Evolutionary conservation across 2,329 filamentous ascomycete species (phyloP).

Genomic region (Pseudocercospora ulei): DNA sequence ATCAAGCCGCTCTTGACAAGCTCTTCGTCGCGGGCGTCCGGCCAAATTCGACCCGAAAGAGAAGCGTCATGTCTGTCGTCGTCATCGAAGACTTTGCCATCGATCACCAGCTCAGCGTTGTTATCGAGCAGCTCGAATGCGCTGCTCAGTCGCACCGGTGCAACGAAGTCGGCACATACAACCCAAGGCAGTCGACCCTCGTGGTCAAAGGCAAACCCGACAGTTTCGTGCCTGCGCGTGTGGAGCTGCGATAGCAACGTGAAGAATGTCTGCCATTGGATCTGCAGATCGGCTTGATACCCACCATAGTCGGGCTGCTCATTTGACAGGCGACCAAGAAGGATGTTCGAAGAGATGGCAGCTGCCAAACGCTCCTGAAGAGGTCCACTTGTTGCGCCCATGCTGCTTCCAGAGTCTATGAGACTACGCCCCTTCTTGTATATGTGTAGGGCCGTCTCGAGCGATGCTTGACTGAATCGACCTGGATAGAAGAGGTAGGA

Average conservation of each 20-base stretch:
- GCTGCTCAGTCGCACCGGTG: slow-evolving; percentile 70
- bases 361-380: slow-evolving; percentile 68
- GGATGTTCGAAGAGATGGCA: slow-evolving; percentile 59
- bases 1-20: slow-evolving; percentile 22
- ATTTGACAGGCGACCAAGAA: slow-evolving; percentile 52
- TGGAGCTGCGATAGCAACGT: slow-evolving; percentile 77
- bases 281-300: slow-evolving; percentile 63
- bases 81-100: neutral
- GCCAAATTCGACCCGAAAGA: slow-evolving; percentile 32
- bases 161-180: slow-evolving; percentile 69
- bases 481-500: slow-evolving; percentile 73
- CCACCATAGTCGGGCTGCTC: slow-evolving; percentile 64
- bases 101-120: slow-evolving; percentile 43
- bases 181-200: slow-evolving; percentile 68
- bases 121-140: slow-evolving; percentile 63
- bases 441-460: slow-evolving; percentile 73
- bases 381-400: slow-evolving; percentile 44
- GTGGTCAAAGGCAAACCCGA: slow-evolving; percentile 66
- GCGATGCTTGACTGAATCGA: slow-evolving; percentile 64
- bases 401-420: slow-evolving; percentile 35
- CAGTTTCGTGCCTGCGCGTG: slow-evolving; percentile 69
- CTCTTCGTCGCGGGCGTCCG: slow-evolving; percentile 21
- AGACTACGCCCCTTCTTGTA: slow-evolving; percentile 58
- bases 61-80: slow-evolving; percentile 5
- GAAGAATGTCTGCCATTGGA: slow-evolving; percentile 85